Percentiles rank a stretch among this genome's conserved stretches.
Evolutionary conservation across 2,329 filamentous ascomycete species (phyloP).

Genomic region (Ceratocystis albifundus): DNA sequence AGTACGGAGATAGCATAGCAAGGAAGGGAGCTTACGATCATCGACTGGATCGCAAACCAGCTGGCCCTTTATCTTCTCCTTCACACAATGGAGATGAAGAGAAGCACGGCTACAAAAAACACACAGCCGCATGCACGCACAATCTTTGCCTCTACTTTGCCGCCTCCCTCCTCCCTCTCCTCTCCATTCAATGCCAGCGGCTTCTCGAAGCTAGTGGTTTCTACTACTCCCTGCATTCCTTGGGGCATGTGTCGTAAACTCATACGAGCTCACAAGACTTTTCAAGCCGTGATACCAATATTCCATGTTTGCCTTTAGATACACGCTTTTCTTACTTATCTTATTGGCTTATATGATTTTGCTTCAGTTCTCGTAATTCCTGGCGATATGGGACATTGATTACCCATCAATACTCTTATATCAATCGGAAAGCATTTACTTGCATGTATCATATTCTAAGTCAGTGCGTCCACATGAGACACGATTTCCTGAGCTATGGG

Average conservation of each 20-base stretch:
- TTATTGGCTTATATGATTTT: background rate
- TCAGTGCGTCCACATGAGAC: background rate
- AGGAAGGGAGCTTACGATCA: background rate
- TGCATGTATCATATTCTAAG: too few relatives aligned
- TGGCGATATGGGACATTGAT: background rate
- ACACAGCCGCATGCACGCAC: background rate
- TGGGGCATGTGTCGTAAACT: background rate
- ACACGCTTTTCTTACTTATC: background rate
- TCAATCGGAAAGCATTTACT: background rate
- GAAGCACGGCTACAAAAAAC: background rate
- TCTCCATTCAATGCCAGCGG: background rate
- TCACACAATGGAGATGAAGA: background rate
- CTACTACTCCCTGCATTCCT: background rate
- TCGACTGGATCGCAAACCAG: background rate
- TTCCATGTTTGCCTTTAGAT: background rate
- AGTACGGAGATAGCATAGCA: background rate
- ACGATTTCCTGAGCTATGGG: background rate
- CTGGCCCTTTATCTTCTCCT: background rate
- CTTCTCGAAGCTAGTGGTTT: constrained; percentile 12
- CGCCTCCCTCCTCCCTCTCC: background rate
- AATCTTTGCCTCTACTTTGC: constrained; percentile 3
- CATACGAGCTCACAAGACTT: background rate
- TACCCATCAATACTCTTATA: background rate
- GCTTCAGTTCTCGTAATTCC: background rate
- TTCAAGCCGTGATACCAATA: background rate